Evolutionary conservation across 257 asterid species (phyloP).

Genomic region (Ilex asprella): DNA sequence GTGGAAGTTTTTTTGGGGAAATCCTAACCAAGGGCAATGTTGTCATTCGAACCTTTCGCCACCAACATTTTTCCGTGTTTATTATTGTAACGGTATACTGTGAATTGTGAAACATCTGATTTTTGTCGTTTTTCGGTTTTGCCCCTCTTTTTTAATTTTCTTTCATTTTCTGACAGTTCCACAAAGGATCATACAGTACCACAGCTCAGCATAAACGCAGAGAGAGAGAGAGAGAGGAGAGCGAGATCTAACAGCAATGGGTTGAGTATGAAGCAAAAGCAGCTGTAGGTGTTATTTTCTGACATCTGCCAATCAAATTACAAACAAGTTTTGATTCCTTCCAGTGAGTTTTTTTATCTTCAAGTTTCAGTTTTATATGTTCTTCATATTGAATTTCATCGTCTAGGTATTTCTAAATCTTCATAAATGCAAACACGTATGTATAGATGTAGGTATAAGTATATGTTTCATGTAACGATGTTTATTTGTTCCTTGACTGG

Average conservation of each 20-base stretch:
- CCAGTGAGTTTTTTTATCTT: background rate
- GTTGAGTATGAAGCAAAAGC: background rate
- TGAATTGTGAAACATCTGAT: too few species aligned
- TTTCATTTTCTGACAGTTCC: background rate
- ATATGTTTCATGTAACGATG: background rate
- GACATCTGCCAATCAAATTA: background rate
- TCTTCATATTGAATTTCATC: background rate
- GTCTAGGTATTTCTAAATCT: background rate
- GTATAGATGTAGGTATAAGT: background rate
- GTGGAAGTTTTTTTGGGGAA: too few species aligned
- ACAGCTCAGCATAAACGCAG: background rate
- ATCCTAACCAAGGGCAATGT: too few species aligned
- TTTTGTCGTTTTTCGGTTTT: background rate
- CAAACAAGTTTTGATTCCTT: background rate
- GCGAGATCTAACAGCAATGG: constrained; percentile 2
- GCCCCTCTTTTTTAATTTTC: background rate
- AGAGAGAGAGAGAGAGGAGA: constrained; percentile 1
- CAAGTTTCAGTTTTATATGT: background rate
- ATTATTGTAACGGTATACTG: too few species aligned
- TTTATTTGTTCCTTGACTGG: background rate
- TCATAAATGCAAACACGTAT: background rate
- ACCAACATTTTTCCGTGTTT: too few species aligned
- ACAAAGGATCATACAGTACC: background rate
- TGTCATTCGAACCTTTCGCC: too few species aligned
- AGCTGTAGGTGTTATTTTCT: background rate